Evolutionary conservation across 345 rosid species (phyloP).

Genomic region (Brassica incana): DNA sequence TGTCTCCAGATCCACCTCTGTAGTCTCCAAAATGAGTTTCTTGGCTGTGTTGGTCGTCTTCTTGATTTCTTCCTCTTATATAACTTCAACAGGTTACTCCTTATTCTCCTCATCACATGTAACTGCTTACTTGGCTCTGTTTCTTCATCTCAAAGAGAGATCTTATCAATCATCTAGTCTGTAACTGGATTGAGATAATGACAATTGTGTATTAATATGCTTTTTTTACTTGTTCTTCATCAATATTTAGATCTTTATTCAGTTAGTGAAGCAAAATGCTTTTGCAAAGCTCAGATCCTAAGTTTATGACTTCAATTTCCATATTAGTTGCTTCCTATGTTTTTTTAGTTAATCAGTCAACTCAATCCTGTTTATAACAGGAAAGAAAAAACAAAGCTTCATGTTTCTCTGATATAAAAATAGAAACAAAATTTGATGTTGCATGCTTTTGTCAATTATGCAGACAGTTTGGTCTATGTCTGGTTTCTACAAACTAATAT

Average conservation of each 20-base stretch:
- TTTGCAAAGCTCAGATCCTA: constrained; percentile 21
- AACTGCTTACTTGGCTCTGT: constrained; percentile 6
- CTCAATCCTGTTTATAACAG: not conserved
- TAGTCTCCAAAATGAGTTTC: constrained; percentile 46
- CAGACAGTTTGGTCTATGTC: not conserved
- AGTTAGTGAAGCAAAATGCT: not conserved
- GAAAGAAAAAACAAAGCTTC: not conserved
- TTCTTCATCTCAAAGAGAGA: constrained; percentile 15
- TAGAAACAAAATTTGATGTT: constrained; percentile 7
- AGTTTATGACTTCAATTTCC: not conserved
- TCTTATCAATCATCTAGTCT: constrained; percentile 8
- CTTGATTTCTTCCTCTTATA: constrained; percentile 59
- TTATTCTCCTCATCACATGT: not conserved
- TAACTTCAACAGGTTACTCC: constrained; percentile 67
- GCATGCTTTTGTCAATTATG: not conserved
- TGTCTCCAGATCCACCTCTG: constrained; percentile 38
- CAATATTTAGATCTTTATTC: constrained; percentile 15
- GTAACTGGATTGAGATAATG: not conserved
- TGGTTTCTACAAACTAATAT: not conserved
- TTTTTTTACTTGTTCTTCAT: not conserved
- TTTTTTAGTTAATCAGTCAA: not conserved
- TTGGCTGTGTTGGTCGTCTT: constrained; percentile 42
- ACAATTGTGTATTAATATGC: not conserved
- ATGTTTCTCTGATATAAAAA: constrained; percentile 21
- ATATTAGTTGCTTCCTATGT: constrained; percentile 9